Evolutionary conservation across 1,139 yeast species (phyloP).

Genomic region (Yamadazyma taylorii): DNA sequence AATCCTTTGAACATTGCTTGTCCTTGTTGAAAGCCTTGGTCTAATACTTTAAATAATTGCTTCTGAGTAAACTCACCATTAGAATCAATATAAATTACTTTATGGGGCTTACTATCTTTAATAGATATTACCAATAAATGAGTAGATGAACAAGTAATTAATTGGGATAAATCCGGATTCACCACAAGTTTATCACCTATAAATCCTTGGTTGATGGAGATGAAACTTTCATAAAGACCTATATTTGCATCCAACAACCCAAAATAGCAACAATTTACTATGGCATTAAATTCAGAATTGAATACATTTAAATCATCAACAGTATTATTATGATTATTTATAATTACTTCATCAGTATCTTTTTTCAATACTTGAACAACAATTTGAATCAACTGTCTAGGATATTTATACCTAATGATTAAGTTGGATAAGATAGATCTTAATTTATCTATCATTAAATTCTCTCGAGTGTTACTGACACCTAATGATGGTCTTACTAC

Average conservation of each 20-base stretch:
- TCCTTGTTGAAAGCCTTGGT: constrained; percentile 48
- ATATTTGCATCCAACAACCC: constrained; percentile 83
- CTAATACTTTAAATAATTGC: constrained; percentile 50
- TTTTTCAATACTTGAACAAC: constrained; percentile 63
- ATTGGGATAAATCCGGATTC: constrained; percentile 44
- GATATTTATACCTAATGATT: constrained; percentile 67
- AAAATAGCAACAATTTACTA: constrained; percentile 68
- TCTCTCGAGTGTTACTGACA: constrained; percentile 74
- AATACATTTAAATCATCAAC: constrained; percentile 29
- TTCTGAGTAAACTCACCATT: constrained; percentile 65
- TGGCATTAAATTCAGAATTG: constrained; percentile 63
- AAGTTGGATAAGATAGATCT: constrained; percentile 60
- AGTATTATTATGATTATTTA: constrained; percentile 24
- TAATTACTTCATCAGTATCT: constrained; percentile 48
- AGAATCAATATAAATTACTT: constrained; percentile 68
- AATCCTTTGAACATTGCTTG: constrained; percentile 43
- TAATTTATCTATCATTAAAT: constrained; percentile 69
- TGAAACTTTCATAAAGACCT: constrained; percentile 61
- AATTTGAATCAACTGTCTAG: constrained; percentile 81
- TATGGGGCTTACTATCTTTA: constrained; percentile 48
- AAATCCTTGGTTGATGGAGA: constrained; percentile 40
- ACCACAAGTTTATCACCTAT: constrained; percentile 29
- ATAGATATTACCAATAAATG: constrained; percentile 70
- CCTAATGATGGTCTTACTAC: constrained; percentile 79
- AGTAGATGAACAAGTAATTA: constrained; percentile 50